phyloP scores from a whole-genome alignment of 176 grass and related monocot species.

The Zizania latifolia region DNA sequence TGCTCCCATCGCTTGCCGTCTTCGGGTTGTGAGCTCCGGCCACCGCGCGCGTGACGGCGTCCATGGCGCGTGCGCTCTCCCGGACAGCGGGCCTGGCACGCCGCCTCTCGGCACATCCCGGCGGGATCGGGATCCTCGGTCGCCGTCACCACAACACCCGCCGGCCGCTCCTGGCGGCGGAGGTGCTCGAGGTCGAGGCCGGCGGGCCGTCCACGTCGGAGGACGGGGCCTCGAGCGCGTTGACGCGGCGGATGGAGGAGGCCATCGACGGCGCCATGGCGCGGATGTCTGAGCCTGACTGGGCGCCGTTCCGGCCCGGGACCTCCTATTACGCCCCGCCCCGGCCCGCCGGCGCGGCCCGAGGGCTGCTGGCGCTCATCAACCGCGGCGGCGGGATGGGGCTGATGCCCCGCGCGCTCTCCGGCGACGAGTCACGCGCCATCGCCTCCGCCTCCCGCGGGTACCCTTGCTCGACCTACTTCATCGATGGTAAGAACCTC shows the following conservation, averaged over 20 bases:
- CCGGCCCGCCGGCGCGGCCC: constrained; percentile 21
- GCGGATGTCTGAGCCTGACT: constrained; percentile 39
- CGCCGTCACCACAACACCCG: constrained; percentile 27
- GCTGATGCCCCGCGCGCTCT: background rate
- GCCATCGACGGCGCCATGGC: constrained; percentile 49
- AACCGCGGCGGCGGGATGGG: background rate
- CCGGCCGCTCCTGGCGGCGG: constrained; percentile 5
- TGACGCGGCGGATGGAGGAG: constrained; percentile 30
- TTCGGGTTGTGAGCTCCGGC: too few species aligned
- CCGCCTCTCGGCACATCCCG: background rate
- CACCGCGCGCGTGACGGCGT: background rate
- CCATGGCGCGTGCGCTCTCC: constrained; percentile 32
- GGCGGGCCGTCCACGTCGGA: background rate
- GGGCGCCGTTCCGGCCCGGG: constrained; percentile 52
- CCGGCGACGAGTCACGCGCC: constrained; percentile 42
- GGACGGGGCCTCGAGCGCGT: background rate
- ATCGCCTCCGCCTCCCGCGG: constrained; percentile 34
- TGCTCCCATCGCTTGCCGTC: too few species aligned
- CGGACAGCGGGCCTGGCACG: background rate
- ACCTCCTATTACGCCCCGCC: constrained; percentile 51
- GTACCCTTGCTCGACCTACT: constrained; percentile 44
- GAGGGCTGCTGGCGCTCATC: constrained; percentile 24
- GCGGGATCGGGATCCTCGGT: background rate
- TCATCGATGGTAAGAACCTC: constrained; percentile 32
- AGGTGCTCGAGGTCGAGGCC: constrained; percentile 10